Conservation (phyloP, 208 protist genomes). For the Leishmania major region DNA sequence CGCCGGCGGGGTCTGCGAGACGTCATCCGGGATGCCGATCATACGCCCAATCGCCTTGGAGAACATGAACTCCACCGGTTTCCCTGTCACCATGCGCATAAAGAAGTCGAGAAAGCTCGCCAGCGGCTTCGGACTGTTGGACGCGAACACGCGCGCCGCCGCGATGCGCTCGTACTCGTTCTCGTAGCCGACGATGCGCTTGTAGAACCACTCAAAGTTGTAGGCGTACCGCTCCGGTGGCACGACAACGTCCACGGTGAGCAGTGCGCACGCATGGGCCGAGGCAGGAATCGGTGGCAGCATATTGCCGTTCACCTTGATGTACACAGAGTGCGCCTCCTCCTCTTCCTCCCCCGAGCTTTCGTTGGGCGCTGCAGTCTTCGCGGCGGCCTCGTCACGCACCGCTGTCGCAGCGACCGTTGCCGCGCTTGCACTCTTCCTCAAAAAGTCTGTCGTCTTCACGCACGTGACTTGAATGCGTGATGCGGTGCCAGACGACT, state of each 20-base stretch:
- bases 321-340: conserved; percentile 16
- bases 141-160: conserved; percentile 64
- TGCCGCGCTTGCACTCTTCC: background rate
- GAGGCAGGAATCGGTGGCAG: conserved; percentile 51
- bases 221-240: conserved; percentile 65
- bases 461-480: conserved; percentile 32
- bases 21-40: conserved; percentile 62
- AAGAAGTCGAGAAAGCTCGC: conserved; percentile 63
- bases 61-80: conserved; percentile 63
- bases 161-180: conserved; percentile 83
- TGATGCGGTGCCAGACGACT: conserved; percentile 1
- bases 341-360: background rate
- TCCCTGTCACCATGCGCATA: conserved; percentile 68
- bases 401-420: background rate
- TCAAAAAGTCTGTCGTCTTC: background rate
- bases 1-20: conserved; percentile 56
- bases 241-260: conserved; percentile 74
- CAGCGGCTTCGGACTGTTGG: conserved; percentile 45
- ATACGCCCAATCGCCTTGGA: conserved; percentile 42
- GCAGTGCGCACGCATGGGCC: conserved; percentile 58
- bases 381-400: background rate
- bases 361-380: background rate
- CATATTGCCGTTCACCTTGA: conserved; percentile 40
- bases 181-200: conserved; percentile 63
- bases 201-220: conserved; percentile 86